These are phyloP conservation scores for Annulohypoxylon maeteangense DNA, from an alignment of 495 filamentous ascomycete genomes.

Conservation along the genomic window DNA sequence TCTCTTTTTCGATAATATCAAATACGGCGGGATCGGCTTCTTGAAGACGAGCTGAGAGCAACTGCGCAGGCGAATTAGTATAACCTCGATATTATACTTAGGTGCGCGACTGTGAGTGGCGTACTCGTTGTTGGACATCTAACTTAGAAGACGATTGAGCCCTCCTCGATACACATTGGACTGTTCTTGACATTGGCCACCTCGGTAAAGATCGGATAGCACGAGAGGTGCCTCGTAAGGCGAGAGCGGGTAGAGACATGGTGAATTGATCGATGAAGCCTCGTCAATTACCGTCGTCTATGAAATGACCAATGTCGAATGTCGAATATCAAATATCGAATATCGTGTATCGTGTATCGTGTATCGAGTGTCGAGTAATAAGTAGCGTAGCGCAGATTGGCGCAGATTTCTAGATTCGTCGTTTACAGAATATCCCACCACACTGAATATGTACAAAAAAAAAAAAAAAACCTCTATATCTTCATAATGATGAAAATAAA, in stretches of 20 bases:
- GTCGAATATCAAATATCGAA: neutral
- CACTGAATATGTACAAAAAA: neutral
- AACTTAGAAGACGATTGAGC: slow-evolving; percentile 60
- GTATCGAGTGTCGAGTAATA: neutral
- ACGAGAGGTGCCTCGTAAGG: slow-evolving; percentile 44
- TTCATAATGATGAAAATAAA: slow-evolving; percentile 21
- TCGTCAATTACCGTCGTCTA: slow-evolving; percentile 6
- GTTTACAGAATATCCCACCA: neutral
- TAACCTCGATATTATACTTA: neutral
- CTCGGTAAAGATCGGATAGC: slow-evolving; percentile 39
- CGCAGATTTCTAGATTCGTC: slow-evolving; percentile 1
- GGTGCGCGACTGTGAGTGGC: neutral
- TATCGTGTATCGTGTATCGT: neutral
- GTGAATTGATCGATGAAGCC: slow-evolving; percentile 8
- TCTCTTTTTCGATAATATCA: slow-evolving; percentile 94
- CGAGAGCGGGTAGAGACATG: slow-evolving; percentile 37
- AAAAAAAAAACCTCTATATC: slow-evolving; percentile 28
- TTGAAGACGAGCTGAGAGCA: slow-evolving; percentile 80
- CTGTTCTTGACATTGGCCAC: slow-evolving; percentile 19
- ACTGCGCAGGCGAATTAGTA: slow-evolving; percentile 59
- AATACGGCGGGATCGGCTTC: slow-evolving; percentile 88
- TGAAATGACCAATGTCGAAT: neutral
- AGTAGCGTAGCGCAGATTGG: neutral
- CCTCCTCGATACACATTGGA: slow-evolving; percentile 50
- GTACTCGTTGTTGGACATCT: slow-evolving; percentile 74